A percentile compares a stretch with the other conserved stretches of the same genome.
Conservation (phyloP, 495 filamentous ascomycete genomes). For the Penicillium canariense region DNA sequence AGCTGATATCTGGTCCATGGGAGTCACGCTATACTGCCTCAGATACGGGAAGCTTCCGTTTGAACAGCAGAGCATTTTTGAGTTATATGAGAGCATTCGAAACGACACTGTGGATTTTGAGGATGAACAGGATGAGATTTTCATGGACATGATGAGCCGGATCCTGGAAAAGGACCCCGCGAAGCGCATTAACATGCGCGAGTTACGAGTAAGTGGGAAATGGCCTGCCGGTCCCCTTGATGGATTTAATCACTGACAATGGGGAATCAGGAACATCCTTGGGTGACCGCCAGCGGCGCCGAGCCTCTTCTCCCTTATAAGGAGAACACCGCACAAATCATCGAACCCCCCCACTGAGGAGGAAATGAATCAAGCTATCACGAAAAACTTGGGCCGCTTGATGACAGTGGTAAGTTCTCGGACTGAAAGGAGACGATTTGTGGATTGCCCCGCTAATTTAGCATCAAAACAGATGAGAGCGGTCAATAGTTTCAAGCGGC, state of each 20-base stretch:
- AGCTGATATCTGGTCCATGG: slow-evolving; percentile 98
- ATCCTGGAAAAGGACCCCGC: slow-evolving; percentile 74
- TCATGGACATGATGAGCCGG: slow-evolving; percentile 64
- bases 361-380: slow-evolving; percentile 89
- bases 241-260: slow-evolving; percentile 1
- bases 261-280: slow-evolving; percentile 72
- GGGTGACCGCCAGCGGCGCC: slow-evolving; percentile 81
- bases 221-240: not conserved
- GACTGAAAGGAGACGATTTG: not conserved
- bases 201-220: slow-evolving; percentile 67
- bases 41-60: slow-evolving; percentile 87
- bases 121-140: slow-evolving; percentile 50
- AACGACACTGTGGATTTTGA: slow-evolving; percentile 53
- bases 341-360: slow-evolving; percentile 81
- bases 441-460: not conserved
- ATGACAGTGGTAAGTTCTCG: slow-evolving; percentile 69
- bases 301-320: slow-evolving; percentile 78
- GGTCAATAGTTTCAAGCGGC: slow-evolving; percentile 77
- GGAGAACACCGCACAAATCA: slow-evolving; percentile 80
- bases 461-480: slow-evolving; percentile 72
- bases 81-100: slow-evolving; percentile 86
- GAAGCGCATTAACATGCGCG: slow-evolving; percentile 77
- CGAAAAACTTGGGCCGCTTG: slow-evolving; percentile 77
- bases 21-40: slow-evolving; percentile 89
- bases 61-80: slow-evolving; percentile 70